A percentile compares a stretch with the other conserved stretches of the same genome.
phyloP scores from a whole-genome alignment of 139 green algal species.

The Tetradesmus lagerheimii region DNA sequence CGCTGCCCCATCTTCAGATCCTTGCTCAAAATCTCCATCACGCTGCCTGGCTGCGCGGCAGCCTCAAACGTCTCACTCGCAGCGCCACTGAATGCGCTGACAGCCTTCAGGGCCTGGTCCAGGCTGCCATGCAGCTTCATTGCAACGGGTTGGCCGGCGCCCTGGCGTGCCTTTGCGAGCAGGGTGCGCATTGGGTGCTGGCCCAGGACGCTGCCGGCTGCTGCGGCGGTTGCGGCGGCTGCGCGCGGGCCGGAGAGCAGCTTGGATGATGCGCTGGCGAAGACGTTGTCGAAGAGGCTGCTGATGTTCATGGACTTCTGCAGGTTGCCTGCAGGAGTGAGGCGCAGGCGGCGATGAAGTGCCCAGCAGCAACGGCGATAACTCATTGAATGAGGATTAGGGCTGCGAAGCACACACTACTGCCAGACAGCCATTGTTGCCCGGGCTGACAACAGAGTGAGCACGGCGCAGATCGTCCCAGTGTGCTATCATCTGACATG shows the following conservation, averaged over 20 bases:
- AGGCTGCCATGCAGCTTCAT: slow-evolving; percentile 13
- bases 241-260: neutral
- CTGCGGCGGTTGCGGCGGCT: neutral
- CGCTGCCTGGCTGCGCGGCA: neutral
- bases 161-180: neutral
- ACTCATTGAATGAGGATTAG: neutral
- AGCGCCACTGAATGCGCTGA: neutral
- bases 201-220: neutral
- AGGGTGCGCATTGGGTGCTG: slow-evolving; percentile 18
- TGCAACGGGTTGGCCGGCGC: neutral
- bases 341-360: neutral
- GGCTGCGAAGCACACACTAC: too few relatives aligned
- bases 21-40: slow-evolving; percentile 16
- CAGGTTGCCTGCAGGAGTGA: neutral
- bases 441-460: too few relatives aligned
- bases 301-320: neutral
- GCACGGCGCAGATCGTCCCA: too few relatives aligned
- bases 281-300: slow-evolving; percentile 20
- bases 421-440: too few relatives aligned
- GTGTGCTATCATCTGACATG: too few relatives aligned
- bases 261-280: neutral
- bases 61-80: neutral
- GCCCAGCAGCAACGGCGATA: neutral
- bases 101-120: slow-evolving; percentile 14
- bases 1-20: neutral